A percentile compares a stretch with the other conserved stretches of the same genome.
Evolutionary conservation across 208 protist species (phyloP).

Genomic region (Trypanosoma brucei): DNA sequence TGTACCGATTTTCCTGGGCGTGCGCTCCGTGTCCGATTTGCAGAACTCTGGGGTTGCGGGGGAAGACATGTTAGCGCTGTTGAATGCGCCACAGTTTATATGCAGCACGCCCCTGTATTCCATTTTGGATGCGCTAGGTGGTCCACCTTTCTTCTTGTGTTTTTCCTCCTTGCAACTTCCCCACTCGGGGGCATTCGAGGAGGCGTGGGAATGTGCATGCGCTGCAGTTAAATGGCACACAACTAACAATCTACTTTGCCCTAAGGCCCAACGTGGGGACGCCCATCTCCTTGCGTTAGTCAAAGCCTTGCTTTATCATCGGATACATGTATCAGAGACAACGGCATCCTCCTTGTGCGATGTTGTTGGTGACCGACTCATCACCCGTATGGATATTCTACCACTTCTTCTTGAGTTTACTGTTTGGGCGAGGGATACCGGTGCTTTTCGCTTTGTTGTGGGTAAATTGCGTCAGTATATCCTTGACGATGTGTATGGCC

Average conservation of each 20-base stretch:
- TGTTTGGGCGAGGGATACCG: slow-evolving; percentile 23
- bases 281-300: slow-evolving; percentile 12
- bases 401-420: slow-evolving; percentile 30
- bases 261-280: slow-evolving; percentile 8
- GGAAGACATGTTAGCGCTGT: slow-evolving; percentile 1
- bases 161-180: slow-evolving; percentile 18
- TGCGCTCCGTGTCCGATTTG: neutral
- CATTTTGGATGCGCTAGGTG: slow-evolving; percentile 25
- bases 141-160: slow-evolving; percentile 25
- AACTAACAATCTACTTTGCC: slow-evolving; percentile 8
- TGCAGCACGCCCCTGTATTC: slow-evolving; percentile 24
- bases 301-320: slow-evolving; percentile 11
- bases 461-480: slow-evolving; percentile 13
- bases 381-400: slow-evolving; percentile 24
- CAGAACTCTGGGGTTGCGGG: neutral
- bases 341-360: slow-evolving; percentile 15
- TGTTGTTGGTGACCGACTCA: slow-evolving; percentile 12
- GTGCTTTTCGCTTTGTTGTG: slow-evolving; percentile 21
- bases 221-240: slow-evolving; percentile 11
- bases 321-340: slow-evolving; percentile 17
- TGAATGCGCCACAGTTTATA: slow-evolving; percentile 21
- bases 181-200: slow-evolving; percentile 12
- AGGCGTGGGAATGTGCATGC: slow-evolving; percentile 23
- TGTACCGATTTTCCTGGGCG: neutral
- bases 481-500: slow-evolving; percentile 15